A percentile compares a stretch with the other conserved stretches of the same genome.
These are phyloP conservation scores for Pyrenophora tritici-repentis DNA, from an alignment of 2,329 filamentous ascomycete species.

Conservation along the genomic window DNA sequence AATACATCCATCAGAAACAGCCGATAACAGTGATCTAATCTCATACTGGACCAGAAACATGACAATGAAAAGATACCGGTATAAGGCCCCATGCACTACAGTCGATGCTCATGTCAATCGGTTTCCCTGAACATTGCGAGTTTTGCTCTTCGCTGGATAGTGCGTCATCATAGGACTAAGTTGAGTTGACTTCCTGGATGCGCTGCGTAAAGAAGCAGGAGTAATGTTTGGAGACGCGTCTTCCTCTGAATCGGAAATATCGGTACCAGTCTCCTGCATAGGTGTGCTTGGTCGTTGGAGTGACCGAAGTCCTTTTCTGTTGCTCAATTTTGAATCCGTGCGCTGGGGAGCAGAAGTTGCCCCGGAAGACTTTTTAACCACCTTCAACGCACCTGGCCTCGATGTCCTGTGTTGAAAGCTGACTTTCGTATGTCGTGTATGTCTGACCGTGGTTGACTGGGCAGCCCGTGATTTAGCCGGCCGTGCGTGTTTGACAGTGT, in stretches of 20 bases:
- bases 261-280: slow-evolving; percentile 7
- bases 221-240: slow-evolving; percentile 42
- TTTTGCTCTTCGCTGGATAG: slow-evolving; percentile 10
- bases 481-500: slow-evolving; percentile 16
- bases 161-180: slow-evolving; percentile 4
- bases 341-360: slow-evolving; percentile 12
- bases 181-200: slow-evolving; percentile 23
- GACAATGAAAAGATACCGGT: too few relatives aligned
- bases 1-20: too few relatives aligned
- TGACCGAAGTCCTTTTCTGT: slow-evolving; percentile 19
- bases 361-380: slow-evolving; percentile 24
- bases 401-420: slow-evolving; percentile 29
- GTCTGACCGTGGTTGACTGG: slow-evolving; percentile 19
- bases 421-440: slow-evolving; percentile 29
- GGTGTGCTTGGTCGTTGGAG: slow-evolving; percentile 26
- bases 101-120: not conserved
- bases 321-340: slow-evolving; percentile 10
- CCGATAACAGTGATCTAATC: too few relatives aligned
- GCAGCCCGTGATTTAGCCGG: slow-evolving; percentile 13
- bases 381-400: slow-evolving; percentile 31
- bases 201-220: slow-evolving; percentile 44
- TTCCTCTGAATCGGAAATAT: slow-evolving; percentile 23
- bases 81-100: too few relatives aligned
- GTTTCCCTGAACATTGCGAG: slow-evolving; percentile 20
- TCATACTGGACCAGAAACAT: too few relatives aligned